These are phyloP conservation scores for Nicotiana knightiana DNA, from an alignment of 257 asterid genomes.

Conservation along the genomic window DNA sequence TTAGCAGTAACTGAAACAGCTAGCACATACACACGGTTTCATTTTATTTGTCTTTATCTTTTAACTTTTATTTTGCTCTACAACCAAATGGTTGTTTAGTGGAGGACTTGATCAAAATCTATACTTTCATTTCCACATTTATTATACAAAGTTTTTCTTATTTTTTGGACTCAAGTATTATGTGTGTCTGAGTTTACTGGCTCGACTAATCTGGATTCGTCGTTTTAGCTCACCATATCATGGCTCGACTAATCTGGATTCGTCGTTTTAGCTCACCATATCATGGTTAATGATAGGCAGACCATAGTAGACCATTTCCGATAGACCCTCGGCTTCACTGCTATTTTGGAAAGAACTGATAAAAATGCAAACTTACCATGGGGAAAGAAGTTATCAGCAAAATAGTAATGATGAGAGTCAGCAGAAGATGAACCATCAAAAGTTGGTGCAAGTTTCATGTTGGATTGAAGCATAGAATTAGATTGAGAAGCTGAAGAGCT, in stretches of 20 bases:
- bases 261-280: too few relatives aligned
- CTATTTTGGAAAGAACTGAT: too few relatives aligned
- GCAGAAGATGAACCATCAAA: slow-evolving; percentile 19
- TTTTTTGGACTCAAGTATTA: not conserved
- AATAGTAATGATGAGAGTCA: slow-evolving; percentile 54
- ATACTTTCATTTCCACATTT: not conserved
- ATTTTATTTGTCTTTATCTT: slow-evolving; percentile 38
- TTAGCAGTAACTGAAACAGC: slow-evolving; percentile 25
- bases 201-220: not conserved
- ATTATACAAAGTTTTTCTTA: not conserved
- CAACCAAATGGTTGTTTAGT: slow-evolving; percentile 32
- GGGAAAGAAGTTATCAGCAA: slow-evolving; percentile 66
- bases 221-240: too few relatives aligned
- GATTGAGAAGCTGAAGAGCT: slow-evolving; percentile 30
- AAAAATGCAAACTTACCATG: slow-evolving; percentile 28
- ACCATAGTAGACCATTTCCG: too few relatives aligned
- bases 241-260: not conserved
- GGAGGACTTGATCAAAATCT: not conserved
- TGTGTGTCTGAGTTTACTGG: not conserved
- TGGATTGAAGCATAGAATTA: slow-evolving; percentile 19
- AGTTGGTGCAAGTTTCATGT: slow-evolving; percentile 22
- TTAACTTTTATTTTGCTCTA: slow-evolving; percentile 35
- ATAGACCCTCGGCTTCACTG: too few relatives aligned
- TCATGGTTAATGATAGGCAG: too few relatives aligned
- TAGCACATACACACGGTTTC: slow-evolving; percentile 23